phyloP scores from a whole-genome alignment of 768 basidiomycete species.

The Serendipita vermifera region DNA sequence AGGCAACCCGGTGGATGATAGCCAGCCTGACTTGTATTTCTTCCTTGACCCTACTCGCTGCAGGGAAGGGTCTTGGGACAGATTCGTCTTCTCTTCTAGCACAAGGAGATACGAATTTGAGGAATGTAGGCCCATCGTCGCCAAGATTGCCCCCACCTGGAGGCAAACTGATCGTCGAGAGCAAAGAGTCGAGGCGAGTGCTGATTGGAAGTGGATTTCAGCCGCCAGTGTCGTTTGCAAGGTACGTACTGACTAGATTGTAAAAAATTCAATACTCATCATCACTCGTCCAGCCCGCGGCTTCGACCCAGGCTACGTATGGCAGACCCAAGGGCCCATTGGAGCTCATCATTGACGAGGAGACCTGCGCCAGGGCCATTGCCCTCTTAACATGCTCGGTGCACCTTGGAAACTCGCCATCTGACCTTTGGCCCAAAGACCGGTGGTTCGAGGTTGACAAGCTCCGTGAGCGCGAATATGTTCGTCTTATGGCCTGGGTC shows the following conservation, averaged over 20 bases:
- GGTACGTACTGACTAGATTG: conserved; percentile 36
- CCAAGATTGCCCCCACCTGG: conserved; percentile 64
- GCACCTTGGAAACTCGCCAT: conserved; percentile 54
- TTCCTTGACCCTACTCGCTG: conserved; percentile 69
- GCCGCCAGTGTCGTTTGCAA: conserved; percentile 37
- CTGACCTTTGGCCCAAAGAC: conserved; percentile 64
- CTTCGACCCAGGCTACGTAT: conserved; percentile 40
- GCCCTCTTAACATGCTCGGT: conserved; percentile 70
- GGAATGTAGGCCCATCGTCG: conserved; percentile 64
- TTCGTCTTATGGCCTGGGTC: conserved; percentile 75
- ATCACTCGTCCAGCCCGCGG: neutral
- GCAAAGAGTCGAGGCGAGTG: conserved; percentile 37
- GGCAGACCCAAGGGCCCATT: conserved; percentile 46
- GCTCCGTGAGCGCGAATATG: conserved; percentile 69
- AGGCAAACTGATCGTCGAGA: conserved; percentile 39
- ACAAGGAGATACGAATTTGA: conserved; percentile 70
- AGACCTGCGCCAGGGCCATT: conserved; percentile 60
- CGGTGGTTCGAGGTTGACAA: conserved; percentile 74
- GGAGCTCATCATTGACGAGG: conserved; percentile 37
- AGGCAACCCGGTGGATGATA: conserved; percentile 24
- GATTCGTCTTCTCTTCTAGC: conserved; percentile 72
- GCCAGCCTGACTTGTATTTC: conserved; percentile 53
- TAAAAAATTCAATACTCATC: too few species aligned
- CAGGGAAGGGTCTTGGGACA: conserved; percentile 61
- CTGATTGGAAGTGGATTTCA: conserved; percentile 54